Percentiles rank a stretch among this genome's conserved stretches.
phyloP scores from a whole-genome alignment of 768 basidiomycete genomes.

The Rhizopogon vinicolor region DNA sequence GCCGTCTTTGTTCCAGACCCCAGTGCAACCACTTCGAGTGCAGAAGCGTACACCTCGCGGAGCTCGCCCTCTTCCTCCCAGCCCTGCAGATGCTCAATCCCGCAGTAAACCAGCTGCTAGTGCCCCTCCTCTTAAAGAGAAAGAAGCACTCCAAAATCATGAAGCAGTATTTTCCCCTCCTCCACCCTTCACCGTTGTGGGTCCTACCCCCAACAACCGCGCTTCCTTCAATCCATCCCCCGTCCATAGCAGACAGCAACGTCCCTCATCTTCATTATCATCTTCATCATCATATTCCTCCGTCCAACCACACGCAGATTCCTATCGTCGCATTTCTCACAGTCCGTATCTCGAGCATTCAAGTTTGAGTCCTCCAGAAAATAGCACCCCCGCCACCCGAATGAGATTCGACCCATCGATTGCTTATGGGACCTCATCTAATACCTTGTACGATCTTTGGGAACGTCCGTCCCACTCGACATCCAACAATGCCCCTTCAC shows the following conservation, averaged over 20 bases:
- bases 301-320: slow-evolving; percentile 5
- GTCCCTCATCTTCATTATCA: slow-evolving; percentile 1
- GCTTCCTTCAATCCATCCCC: slow-evolving; percentile 17
- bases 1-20: not conserved
- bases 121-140: slow-evolving; percentile 5
- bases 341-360: slow-evolving; percentile 1
- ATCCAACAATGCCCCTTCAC: slow-evolving; percentile 29
- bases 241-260: slow-evolving; percentile 6
- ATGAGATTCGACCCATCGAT: slow-evolving; percentile 41
- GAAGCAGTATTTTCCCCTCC: slow-evolving; percentile 19
- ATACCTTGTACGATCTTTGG: not conserved
- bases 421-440: slow-evolving; percentile 35
- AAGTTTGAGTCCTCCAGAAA: not conserved
- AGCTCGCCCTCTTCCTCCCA: slow-evolving; percentile 22
- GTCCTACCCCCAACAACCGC: slow-evolving; percentile 24
- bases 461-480: slow-evolving; percentile 10
- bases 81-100: slow-evolving; percentile 9
- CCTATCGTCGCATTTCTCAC: slow-evolving; percentile 18
- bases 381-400: slow-evolving; percentile 3
- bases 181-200: slow-evolving; percentile 28
- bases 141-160: not conserved
- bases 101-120: not conserved
- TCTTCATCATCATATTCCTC: not conserved
- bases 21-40: slow-evolving; percentile 4
- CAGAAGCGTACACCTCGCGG: slow-evolving; percentile 8